phyloP scores from a whole-genome alignment of 306 rosid species.

The Cicer yamashitae region DNA sequence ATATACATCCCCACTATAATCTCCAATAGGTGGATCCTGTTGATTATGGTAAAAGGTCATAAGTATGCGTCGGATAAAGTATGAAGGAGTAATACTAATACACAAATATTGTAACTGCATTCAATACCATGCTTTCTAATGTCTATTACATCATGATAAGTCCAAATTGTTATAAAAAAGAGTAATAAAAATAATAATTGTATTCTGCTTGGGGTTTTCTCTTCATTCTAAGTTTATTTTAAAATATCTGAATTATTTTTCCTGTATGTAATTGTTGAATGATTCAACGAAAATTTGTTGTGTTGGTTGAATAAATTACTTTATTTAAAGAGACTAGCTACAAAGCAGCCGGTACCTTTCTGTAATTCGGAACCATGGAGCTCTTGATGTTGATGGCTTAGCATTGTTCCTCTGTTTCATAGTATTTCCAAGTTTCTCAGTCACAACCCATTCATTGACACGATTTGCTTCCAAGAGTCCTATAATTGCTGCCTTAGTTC shows the following conservation, averaged over 20 bases:
- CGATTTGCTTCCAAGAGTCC: slow-evolving; percentile 63
- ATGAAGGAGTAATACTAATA: slow-evolving; percentile 1
- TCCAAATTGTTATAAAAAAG: slow-evolving; percentile 23
- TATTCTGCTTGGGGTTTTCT: slow-evolving; percentile 10
- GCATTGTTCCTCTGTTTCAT: slow-evolving; percentile 54
- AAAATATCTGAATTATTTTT: slow-evolving; percentile 17
- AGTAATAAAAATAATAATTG: slow-evolving; percentile 12
- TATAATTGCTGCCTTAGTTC: slow-evolving; percentile 63
- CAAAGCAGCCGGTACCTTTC: slow-evolving; percentile 45
- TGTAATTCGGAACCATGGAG: slow-evolving; percentile 41
- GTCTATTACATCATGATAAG: slow-evolving; percentile 20
- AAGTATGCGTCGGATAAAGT: slow-evolving; percentile 31
- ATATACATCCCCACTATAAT: slow-evolving; percentile 65
- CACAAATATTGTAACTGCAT: slow-evolving; percentile 26
- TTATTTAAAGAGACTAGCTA: slow-evolving; percentile 37
- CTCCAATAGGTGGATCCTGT: slow-evolving; percentile 65
- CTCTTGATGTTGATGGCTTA: slow-evolving; percentile 46
- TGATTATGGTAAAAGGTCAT: slow-evolving; percentile 33
- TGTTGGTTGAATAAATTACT: slow-evolving; percentile 34
- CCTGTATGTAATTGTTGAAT: slow-evolving; percentile 7
- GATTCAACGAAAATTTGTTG: slow-evolving; percentile 24
- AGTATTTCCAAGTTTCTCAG: slow-evolving; percentile 63
- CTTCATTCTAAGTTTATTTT: slow-evolving; percentile 28
- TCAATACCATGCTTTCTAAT: slow-evolving; percentile 26
- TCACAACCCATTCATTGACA: slow-evolving; percentile 68